Evolutionary conservation across 331 rosid genomes (phyloP).

Genomic region (Spiraea crenata): DNA sequence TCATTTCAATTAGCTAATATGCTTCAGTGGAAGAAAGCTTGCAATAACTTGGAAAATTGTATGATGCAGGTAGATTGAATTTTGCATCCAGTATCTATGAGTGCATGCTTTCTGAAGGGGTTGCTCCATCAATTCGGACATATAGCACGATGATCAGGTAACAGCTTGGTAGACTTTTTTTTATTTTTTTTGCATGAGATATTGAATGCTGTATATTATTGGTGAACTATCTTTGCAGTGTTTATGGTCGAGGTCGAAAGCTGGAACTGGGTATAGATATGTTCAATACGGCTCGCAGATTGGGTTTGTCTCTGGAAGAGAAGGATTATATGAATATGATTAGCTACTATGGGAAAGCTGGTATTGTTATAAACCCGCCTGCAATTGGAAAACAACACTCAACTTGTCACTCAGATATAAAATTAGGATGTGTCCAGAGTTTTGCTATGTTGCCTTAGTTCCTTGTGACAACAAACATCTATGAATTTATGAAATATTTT

Average conservation of each 20-base stretch:
- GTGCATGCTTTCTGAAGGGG: slow-evolving; percentile 55
- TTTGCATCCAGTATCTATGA: slow-evolving; percentile 69
- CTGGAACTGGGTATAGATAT: slow-evolving; percentile 75
- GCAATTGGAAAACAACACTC: background rate
- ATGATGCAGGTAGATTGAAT: slow-evolving; percentile 63
- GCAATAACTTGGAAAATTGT: slow-evolving; percentile 28
- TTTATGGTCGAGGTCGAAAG: slow-evolving; percentile 76
- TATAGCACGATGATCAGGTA: slow-evolving; percentile 93
- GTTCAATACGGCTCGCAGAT: slow-evolving; percentile 56
- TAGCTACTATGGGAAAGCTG: slow-evolving; percentile 87
- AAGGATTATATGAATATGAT: slow-evolving; percentile 76
- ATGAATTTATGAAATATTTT: background rate
- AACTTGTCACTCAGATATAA: background rate
- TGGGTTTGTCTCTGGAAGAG: slow-evolving; percentile 58
- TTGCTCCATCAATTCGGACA: slow-evolving; percentile 84
- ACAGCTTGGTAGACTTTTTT: slow-evolving; percentile 17
- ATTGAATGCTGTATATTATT: slow-evolving; percentile 11
- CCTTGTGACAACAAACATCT: background rate
- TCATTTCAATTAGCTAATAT: slow-evolving; percentile 12
- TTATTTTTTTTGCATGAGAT: background rate
- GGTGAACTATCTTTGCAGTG: slow-evolving; percentile 50
- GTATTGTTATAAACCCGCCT: slow-evolving; percentile 37
- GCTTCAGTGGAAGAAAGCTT: slow-evolving; percentile 23
- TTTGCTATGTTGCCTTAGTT: background rate
- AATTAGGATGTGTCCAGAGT: background rate